Conservation (phyloP, 2,329 filamentous ascomycete genomes). For the Penicillium digitatum region DNA sequence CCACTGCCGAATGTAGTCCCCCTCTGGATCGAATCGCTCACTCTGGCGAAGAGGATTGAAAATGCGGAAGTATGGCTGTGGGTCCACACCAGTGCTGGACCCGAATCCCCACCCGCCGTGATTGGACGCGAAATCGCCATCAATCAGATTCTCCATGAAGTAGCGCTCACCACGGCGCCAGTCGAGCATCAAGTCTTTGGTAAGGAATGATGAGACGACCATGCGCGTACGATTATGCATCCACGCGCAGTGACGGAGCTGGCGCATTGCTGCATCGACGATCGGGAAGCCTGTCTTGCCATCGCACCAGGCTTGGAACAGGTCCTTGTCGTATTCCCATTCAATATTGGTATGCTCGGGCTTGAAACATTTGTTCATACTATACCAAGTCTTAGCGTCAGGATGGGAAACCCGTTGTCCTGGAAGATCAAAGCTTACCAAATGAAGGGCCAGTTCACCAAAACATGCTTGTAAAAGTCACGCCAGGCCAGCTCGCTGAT, state of each 20-base stretch:
- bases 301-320: conserved; percentile 70
- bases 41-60: conserved; percentile 84
- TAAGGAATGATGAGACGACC: conserved; percentile 75
- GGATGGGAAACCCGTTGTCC: neutral
- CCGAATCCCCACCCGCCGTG: conserved; percentile 67
- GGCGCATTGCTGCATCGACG: conserved; percentile 82
- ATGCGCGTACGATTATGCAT: conserved; percentile 86
- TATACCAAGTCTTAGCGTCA: conserved; percentile 11
- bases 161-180: conserved; percentile 78
- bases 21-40: conserved; percentile 76
- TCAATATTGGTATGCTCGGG: conserved; percentile 76
- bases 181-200: conserved; percentile 76
- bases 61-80: conserved; percentile 84
- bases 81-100: conserved; percentile 70
- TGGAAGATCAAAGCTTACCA: conserved; percentile 28
- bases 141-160: conserved; percentile 77
- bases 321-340: conserved; percentile 70
- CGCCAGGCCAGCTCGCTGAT: conserved; percentile 82
- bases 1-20: conserved; percentile 79
- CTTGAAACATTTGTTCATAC: conserved; percentile 76
- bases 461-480: conserved; percentile 82
- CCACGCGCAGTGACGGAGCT: conserved; percentile 63
- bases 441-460: conserved; percentile 76
- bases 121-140: conserved; percentile 76
- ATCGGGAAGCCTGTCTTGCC: conserved; percentile 77